Conservation (phyloP, 176 grass and related monocot genomes). For the Triticum urartu region DNA sequence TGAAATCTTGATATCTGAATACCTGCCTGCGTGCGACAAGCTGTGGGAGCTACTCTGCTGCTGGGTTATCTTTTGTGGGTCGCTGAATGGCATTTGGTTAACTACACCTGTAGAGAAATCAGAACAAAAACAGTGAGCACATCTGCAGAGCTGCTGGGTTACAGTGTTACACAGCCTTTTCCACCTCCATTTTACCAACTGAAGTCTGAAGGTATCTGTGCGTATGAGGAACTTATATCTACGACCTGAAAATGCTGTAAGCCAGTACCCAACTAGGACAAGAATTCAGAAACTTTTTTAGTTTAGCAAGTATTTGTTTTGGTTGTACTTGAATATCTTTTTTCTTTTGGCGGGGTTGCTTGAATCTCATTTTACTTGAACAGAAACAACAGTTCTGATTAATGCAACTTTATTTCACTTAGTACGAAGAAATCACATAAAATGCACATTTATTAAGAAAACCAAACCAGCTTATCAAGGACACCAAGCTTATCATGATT, state of each 20-base stretch:
- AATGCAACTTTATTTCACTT: not conserved
- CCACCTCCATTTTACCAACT: not conserved
- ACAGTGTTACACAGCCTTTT: not conserved
- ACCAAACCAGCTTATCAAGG: not conserved
- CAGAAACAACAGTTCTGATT: not conserved
- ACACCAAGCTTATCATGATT: not conserved
- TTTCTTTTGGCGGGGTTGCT: no score
- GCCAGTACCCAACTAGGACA: not conserved
- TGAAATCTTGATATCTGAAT: slow-evolving; percentile 21
- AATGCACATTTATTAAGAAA: not conserved
- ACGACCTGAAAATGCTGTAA: not conserved
- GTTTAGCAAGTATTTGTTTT: not conserved
- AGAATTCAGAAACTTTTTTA: not conserved
- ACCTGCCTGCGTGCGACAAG: not conserved
- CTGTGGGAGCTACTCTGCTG: slow-evolving; percentile 24
- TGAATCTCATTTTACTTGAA: not conserved
- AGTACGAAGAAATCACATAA: not conserved
- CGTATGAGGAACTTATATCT: not conserved
- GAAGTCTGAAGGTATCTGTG: not conserved
- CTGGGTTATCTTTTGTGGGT: slow-evolving; percentile 14
- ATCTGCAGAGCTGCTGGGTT: not conserved
- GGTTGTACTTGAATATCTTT: not conserved
- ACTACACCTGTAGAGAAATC: slow-evolving; percentile 7
- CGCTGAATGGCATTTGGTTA: slow-evolving; percentile 18
- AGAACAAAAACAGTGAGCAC: slow-evolving; percentile 7